phyloP scores from a whole-genome alignment of 768 basidiomycete genomes.

The Amanita rimosa region DNA sequence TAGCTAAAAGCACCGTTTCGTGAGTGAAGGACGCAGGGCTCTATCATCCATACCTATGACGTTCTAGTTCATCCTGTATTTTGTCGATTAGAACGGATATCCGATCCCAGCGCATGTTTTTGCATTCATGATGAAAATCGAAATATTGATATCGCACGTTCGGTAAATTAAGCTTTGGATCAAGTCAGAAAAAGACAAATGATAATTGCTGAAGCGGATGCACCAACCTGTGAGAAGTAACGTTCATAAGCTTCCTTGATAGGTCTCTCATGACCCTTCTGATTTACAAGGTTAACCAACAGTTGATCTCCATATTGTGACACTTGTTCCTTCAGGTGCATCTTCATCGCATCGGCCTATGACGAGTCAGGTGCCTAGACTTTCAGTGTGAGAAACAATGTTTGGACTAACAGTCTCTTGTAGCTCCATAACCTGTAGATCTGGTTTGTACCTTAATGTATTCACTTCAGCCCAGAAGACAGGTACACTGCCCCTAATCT shows the following conservation, averaged over 20 bases:
- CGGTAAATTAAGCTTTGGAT: conserved; percentile 44
- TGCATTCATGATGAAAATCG: conserved; percentile 96
- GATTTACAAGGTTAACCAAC: conserved; percentile 88
- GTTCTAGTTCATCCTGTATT: conserved; percentile 56
- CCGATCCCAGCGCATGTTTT: conserved; percentile 89
- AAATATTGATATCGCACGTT: conserved; percentile 87
- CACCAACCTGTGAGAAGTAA: conserved; percentile 47
- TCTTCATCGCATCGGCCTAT: conserved; percentile 58
- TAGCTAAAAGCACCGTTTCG: conserved; percentile 34
- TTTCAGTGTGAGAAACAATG: neutral
- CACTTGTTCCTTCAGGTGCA: conserved; percentile 67
- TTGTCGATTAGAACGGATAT: conserved; percentile 74
- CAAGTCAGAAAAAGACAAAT: conserved; percentile 5
- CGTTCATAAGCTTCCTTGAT: conserved; percentile 94
- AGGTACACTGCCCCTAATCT: conserved; percentile 89
- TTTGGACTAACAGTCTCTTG: conserved; percentile 59
- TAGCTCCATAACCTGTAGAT: conserved; percentile 91
- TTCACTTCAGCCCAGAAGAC: conserved; percentile 96
- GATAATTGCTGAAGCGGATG: neutral
- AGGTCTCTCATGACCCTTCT: conserved; percentile 85
- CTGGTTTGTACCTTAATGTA: conserved; percentile 91
- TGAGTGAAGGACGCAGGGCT: conserved; percentile 1
- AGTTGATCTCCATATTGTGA: conserved; percentile 66
- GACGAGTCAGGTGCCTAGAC: neutral
- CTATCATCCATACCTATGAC: conserved; percentile 45